Evolutionary conservation across 1,139 yeast species (phyloP).

Genomic region (Candida mesenterica): DNA sequence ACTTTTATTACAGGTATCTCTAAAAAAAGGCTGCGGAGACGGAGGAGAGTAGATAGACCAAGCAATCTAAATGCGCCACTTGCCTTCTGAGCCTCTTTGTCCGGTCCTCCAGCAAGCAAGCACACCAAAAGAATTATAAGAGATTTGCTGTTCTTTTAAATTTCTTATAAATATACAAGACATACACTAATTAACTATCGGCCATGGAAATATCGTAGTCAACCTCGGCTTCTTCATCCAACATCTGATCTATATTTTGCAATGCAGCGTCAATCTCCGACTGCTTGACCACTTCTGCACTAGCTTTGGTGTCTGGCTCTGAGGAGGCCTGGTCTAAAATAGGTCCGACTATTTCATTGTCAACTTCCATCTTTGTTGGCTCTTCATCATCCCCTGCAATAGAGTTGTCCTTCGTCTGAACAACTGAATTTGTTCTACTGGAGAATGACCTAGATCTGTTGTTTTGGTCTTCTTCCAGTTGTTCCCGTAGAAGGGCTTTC

Average conservation of each 20-base stretch:
- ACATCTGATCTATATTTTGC: constrained; percentile 34
- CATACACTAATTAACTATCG: constrained; percentile 2
- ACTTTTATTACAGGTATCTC: too few relatives aligned
- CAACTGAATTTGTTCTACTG: constrained; percentile 15
- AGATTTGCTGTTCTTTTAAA: too few relatives aligned
- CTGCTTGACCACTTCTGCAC: constrained; percentile 5
- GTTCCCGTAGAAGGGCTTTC: constrained; percentile 25
- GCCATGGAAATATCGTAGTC: constrained; percentile 34
- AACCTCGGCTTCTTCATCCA: constrained; percentile 43
- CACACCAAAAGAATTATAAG: too few relatives aligned
- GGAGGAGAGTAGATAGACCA: too few relatives aligned
- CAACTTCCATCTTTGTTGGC: constrained; percentile 1
- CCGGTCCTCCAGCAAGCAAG: too few relatives aligned
- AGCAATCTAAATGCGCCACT: too few relatives aligned
- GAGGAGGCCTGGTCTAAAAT: constrained; percentile 5
- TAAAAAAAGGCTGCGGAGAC: too few relatives aligned
- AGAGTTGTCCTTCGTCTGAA: constrained; percentile 5
- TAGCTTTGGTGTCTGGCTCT: constrained; percentile 4
- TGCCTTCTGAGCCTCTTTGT: too few relatives aligned
- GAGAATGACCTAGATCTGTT: constrained; percentile 5
- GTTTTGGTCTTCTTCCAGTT: constrained; percentile 5
- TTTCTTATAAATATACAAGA: too few relatives aligned
- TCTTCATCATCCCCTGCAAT: constrained; percentile 1
- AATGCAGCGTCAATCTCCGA: constrained; percentile 20
- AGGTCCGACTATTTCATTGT: constrained; percentile 5